Conservation (phyloP, 2,329 filamentous ascomycete species). For the Colletotrichum viniferum region DNA sequence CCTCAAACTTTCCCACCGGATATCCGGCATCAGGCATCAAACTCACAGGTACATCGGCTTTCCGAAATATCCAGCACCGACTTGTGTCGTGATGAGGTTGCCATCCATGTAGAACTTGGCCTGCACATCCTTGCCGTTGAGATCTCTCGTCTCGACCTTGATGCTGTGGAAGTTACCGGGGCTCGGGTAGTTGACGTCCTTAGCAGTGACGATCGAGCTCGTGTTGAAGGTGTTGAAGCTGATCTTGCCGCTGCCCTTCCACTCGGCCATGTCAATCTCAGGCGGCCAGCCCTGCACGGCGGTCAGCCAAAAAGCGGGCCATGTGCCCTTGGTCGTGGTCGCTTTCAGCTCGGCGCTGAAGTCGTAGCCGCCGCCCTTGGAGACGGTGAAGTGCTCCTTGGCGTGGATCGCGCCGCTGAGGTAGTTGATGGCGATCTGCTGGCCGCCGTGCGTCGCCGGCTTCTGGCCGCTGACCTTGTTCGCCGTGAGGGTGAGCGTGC, state of each 20-base stretch:
- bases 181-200: conserved; percentile 51
- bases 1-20: background rate
- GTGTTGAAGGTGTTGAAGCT: conserved; percentile 62
- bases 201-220: conserved; percentile 47
- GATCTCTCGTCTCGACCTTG: conserved; percentile 53
- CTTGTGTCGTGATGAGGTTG: conserved; percentile 51
- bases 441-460: conserved; percentile 39
- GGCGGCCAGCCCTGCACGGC: conserved; percentile 60
- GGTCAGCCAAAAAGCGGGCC: conserved; percentile 65
- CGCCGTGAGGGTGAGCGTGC: conserved; percentile 52
- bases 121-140: conserved; percentile 55
- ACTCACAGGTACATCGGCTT: conserved; percentile 48
- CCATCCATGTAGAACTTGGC: conserved; percentile 61
- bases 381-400: conserved; percentile 43
- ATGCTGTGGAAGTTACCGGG: conserved; percentile 54
- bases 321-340: conserved; percentile 48
- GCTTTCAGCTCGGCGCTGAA: conserved; percentile 45
- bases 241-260: conserved; percentile 63
- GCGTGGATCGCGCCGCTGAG: conserved; percentile 50
- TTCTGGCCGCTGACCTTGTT: conserved; percentile 45
- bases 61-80: conserved; percentile 53
- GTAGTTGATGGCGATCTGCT: conserved; percentile 53
- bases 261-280: conserved; percentile 65
- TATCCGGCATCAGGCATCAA: background rate
- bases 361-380: conserved; percentile 42